phyloP scores from a whole-genome alignment of 768 basidiomycete species.

The Candolleomyces aberdarensis region DNA sequence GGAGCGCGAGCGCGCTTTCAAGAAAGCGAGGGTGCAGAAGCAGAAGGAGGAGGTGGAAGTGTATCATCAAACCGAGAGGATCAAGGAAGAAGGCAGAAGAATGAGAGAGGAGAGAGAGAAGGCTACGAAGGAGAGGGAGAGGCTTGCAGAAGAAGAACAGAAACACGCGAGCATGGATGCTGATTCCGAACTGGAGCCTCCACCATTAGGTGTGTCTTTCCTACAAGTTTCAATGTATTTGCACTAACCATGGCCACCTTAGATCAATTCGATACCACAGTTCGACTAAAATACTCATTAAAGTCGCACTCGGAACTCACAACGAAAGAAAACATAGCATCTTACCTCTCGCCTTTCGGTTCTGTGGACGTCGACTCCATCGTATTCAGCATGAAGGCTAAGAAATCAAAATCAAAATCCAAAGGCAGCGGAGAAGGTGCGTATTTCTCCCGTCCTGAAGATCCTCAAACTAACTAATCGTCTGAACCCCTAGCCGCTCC shows the following conservation, averaged over 20 bases:
- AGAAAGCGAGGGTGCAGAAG: constrained; percentile 65
- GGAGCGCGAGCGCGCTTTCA: constrained; percentile 71
- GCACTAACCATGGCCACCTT: too few relatives aligned
- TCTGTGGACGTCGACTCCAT: constrained; percentile 59
- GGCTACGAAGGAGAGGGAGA: constrained; percentile 45
- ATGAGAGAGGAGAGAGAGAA: constrained; percentile 66
- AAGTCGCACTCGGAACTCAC: constrained; percentile 57
- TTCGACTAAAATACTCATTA: constrained; percentile 67
- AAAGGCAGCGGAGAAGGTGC: constrained; percentile 20
- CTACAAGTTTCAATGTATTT: too few relatives aligned
- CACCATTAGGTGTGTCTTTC: constrained; percentile 28
- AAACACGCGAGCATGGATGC: constrained; percentile 12
- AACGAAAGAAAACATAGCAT: constrained; percentile 43
- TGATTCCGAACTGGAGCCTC: constrained; percentile 48
- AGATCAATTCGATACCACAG: constrained; percentile 69
- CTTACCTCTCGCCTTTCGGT: constrained; percentile 60
- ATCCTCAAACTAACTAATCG: background rate
- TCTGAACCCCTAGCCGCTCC: constrained; percentile 53
- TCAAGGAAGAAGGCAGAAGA: constrained; percentile 71
- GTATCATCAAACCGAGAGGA: constrained; percentile 62
- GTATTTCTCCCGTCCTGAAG: background rate
- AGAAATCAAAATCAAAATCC: constrained; percentile 12
- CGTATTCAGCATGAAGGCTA: constrained; percentile 62
- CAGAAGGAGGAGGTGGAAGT: constrained; percentile 51
- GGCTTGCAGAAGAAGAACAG: constrained; percentile 10